phyloP scores from a whole-genome alignment of 208 protist genomes.

The Trypanosomatidae sp. region DNA sequence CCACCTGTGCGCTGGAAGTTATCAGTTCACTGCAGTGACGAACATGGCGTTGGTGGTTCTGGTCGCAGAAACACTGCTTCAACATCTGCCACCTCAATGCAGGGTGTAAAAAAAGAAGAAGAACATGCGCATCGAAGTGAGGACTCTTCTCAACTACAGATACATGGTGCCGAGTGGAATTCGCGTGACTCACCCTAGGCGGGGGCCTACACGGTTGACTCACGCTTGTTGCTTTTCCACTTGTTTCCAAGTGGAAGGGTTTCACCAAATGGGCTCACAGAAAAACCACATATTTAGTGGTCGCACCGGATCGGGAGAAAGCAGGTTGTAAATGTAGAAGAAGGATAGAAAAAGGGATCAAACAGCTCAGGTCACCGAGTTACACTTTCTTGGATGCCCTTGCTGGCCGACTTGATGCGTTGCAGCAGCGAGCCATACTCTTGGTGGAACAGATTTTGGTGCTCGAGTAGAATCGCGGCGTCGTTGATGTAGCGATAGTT shows the following conservation, averaged over 20 bases:
- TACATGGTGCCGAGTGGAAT: too few species aligned
- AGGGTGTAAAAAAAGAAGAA: too few species aligned
- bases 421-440: constrained; percentile 40
- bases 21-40: neutral
- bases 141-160: neutral
- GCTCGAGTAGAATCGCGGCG: constrained; percentile 21
- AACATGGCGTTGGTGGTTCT: neutral
- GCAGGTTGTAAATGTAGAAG: neutral
- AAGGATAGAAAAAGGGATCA: neutral
- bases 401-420: constrained; percentile 39
- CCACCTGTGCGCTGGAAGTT: neutral
- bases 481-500: constrained; percentile 30
- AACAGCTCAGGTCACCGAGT: constrained; percentile 12
- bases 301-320: neutral
- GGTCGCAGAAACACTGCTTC: neutral
- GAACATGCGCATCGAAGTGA: neutral
- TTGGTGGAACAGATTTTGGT: constrained; percentile 40
- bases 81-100: neutral
- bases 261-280: neutral
- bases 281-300: neutral
- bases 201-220: too few species aligned
- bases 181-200: too few species aligned
- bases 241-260: neutral
- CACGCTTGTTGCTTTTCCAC: neutral
- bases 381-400: constrained; percentile 45